Evolutionary conservation across 345 rosid genomes (phyloP).

Genomic region (Populus davidiana): DNA sequence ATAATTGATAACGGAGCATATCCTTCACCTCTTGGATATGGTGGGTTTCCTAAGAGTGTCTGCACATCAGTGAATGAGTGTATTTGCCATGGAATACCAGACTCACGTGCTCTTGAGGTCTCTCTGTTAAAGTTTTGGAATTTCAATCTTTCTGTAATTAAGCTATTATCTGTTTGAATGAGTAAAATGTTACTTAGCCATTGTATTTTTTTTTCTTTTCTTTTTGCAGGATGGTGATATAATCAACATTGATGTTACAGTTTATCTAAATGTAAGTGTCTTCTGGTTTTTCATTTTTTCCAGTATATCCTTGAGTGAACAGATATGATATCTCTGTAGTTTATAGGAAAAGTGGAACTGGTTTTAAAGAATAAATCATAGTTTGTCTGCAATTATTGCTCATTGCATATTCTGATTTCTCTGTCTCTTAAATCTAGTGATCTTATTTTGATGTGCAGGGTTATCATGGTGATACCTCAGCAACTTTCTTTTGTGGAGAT

Average conservation of each 20-base stretch:
- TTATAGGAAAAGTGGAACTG: background rate
- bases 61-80: conserved; percentile 97
- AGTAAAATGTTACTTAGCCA: background rate
- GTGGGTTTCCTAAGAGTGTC: conserved; percentile 95
- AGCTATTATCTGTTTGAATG: background rate
- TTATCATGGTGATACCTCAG: conserved; percentile 92
- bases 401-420: background rate
- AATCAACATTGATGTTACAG: conserved; percentile 89
- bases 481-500: conserved; percentile 90
- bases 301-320: background rate
- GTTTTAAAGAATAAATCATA: background rate
- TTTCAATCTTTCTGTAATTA: background rate
- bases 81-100: conserved; percentile 97
- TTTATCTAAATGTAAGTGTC: conserved; percentile 67
- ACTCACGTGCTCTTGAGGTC: conserved; percentile 83
- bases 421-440: background rate
- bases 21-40: conserved; percentile 97
- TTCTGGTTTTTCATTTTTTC: conserved; percentile 2
- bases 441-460: conserved; percentile 45
- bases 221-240: conserved; percentile 87
- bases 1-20: conserved; percentile 91
- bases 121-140: conserved; percentile 8
- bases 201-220: background rate
- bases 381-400: background rate
- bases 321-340: background rate